Evolutionary conservation across 805 yeast genomes (phyloP), one percentile per base, ranked within the genome.

Genomic region (Wickerhamomyces bisporus): DNA sequence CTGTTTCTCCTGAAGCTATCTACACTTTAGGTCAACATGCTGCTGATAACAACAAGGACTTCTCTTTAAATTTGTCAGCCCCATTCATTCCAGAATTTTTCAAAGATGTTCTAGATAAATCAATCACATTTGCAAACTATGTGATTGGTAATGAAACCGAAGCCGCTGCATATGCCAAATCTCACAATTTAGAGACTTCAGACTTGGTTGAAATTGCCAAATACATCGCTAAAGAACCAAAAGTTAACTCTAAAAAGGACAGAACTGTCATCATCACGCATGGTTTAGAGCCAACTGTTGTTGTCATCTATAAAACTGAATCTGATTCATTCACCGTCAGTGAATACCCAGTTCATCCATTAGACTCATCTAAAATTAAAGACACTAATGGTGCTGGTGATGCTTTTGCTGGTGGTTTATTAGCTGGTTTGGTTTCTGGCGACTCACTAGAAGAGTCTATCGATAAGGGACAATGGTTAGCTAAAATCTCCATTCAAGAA

Each of bases 321-420:
- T 53, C 71, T 27, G 76, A 74, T 40, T 61, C 72, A 28, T 71
- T 66, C 50, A 63, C 61, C 18, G 64, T 72, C 44, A 64, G 71
- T 45, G 71, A 68, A 57, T 80, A 62, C 71, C 71, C 82, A 35
- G 96, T 93, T 39, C 83, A 77, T 51, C 75, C 81, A 42, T 76
- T 93, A 57, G 83, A 75, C 30, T 53, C 76, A 32, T 65, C 73
- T 32, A 72, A 81, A 64, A 74, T 93, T 43, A 80, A 74, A 42
- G 99, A 93, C 71, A 86, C 98, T 57, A 93, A 91, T 70, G 98
- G 98, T 70, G 98, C 98, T 33, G 98, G 98, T 65, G 97, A 91
- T 61, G 96, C 97, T 12, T 91, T 91, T 60, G 98, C 97, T 40
- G 94, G 93, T 55, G 98, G 98, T 42, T 89, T 91, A 64, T 66